Percentiles rank a stretch among this genome's conserved stretches.
Conservation (phyloP, 2,329 filamentous ascomycete species). For the Ceratocystis albifundus region DNA sequence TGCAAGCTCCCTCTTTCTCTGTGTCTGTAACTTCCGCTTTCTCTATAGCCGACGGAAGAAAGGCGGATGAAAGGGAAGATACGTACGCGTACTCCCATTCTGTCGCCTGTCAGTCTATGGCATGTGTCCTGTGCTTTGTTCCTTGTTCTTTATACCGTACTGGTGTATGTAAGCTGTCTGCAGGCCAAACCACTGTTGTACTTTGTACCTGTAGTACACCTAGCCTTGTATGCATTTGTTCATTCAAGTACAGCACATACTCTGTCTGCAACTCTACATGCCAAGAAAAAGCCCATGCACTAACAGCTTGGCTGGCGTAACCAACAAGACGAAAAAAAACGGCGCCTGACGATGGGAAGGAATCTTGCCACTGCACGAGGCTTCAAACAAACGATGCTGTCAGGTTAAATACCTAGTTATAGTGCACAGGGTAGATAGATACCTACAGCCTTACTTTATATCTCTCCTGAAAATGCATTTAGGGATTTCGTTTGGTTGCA, state of each 20-base stretch:
- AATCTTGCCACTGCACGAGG: conserved; percentile 2
- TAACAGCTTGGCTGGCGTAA: background rate
- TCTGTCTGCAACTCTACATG: background rate
- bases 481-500: background rate
- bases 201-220: background rate
- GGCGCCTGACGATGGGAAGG: background rate
- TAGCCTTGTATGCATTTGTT: background rate
- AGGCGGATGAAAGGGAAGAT: background rate
- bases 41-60: background rate
- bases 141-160: background rate
- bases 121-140: background rate
- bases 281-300: background rate
- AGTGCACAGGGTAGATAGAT: background rate
- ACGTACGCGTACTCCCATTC: background rate
- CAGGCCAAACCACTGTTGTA: background rate
- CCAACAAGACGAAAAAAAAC: background rate
- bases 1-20: background rate
- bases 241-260: background rate
- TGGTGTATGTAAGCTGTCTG: background rate
- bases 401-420: background rate
- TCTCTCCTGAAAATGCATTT: background rate
- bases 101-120: background rate
- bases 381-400: background rate
- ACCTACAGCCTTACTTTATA: background rate
- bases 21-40: background rate